Conservation (phyloP, 2,329 filamentous ascomycete species). For the Fusarium xylarioides region DNA sequence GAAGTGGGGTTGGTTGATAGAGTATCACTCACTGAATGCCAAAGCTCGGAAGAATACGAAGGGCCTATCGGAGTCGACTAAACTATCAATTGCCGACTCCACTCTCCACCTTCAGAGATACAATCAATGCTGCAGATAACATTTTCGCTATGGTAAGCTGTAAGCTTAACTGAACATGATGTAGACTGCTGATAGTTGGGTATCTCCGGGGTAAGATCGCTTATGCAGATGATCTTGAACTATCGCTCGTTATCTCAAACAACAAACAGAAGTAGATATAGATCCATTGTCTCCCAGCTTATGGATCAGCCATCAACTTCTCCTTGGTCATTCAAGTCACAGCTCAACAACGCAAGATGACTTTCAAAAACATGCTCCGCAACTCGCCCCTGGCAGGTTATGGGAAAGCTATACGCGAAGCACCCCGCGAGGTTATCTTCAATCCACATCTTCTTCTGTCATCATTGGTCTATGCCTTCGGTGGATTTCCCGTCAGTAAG, state of each 20-base stretch:
- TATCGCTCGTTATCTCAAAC: neutral
- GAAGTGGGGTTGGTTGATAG: neutral
- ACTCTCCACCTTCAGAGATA: neutral
- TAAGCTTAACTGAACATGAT: neutral
- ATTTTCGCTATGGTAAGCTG: neutral
- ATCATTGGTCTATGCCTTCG: neutral
- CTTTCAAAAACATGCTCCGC: neutral
- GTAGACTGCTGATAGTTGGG: neutral
- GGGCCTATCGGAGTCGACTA: neutral
- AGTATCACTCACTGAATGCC: neutral
- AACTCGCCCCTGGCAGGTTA: neutral
- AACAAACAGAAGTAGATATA: neutral
- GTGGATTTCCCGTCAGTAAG: neutral
- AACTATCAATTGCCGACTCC: neutral
- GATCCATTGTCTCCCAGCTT: neutral
- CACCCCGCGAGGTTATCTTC: neutral
- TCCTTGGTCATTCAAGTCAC: neutral
- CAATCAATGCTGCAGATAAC: neutral
- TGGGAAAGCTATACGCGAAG: neutral
- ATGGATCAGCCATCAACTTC: too few relatives aligned
- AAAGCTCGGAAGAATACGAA: neutral
- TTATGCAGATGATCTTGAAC: neutral
- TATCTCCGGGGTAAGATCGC: neutral
- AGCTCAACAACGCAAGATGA: neutral
- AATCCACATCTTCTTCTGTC: neutral